Evolutionary conservation across 345 rosid genomes (phyloP).

Genomic region (Eucalyptus cloeziana): DNA sequence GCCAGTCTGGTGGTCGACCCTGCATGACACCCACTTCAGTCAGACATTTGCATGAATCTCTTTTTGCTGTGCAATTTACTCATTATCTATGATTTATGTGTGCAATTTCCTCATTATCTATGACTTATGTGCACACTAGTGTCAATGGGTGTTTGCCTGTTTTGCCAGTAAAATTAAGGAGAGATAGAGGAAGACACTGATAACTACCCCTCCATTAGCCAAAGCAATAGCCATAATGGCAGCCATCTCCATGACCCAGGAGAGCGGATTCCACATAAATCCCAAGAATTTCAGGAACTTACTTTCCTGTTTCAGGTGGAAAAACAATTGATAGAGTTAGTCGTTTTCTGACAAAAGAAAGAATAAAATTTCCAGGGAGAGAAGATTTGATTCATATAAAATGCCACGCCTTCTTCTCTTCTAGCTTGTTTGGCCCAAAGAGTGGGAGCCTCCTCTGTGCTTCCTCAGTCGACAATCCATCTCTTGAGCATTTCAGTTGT

Average conservation of each 20-base stretch:
- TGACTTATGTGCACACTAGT: neutral
- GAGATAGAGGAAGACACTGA: neutral
- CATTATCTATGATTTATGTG: neutral
- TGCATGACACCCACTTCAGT: conserved; percentile 1
- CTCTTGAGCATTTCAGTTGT: conserved; percentile 65
- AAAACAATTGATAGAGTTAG: neutral
- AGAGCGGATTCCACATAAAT: conserved; percentile 92
- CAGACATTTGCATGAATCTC: neutral
- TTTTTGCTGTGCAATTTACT: neutral
- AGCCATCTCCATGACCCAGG: conserved; percentile 91
- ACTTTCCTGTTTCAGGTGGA: conserved; percentile 37
- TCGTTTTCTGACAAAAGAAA: neutral
- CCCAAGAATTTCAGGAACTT: conserved; percentile 69
- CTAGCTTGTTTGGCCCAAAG: conserved; percentile 92
- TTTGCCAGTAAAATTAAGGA: neutral
- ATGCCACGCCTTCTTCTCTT: conserved; percentile 49
- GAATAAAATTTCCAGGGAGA: neutral
- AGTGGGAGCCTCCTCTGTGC: conserved; percentile 60
- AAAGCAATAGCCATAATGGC: conserved; percentile 81
- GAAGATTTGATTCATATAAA: neutral
- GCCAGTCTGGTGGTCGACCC: conserved; percentile 92
- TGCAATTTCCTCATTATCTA: neutral
- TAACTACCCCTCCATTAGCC: conserved; percentile 70
- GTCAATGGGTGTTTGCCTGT: neutral
- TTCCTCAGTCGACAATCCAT: conserved; percentile 66